phyloP scores from a whole-genome alignment of 371 early-diverging fungal species.

The Mucor saturninus region DNA sequence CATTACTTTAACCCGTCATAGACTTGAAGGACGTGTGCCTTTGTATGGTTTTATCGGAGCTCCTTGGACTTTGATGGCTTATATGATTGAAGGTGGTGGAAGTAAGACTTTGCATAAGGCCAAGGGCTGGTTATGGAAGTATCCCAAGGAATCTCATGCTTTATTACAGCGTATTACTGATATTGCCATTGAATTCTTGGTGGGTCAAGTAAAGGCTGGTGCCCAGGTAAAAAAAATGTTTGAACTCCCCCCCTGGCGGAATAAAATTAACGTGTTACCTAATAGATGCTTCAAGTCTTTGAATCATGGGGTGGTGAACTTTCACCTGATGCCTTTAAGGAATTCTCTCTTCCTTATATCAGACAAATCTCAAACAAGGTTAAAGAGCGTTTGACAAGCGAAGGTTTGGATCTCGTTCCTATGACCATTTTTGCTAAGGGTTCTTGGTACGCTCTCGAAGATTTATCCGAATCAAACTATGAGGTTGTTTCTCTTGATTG shows the following conservation, averaged over 20 bases:
- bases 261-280: neutral
- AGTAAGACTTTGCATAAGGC: conserved; percentile 90
- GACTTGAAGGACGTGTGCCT: conserved; percentile 87
- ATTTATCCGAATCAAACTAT: conserved; percentile 72
- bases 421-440: conserved; percentile 93
- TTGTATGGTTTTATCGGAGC: conserved; percentile 96
- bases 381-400: conserved; percentile 55
- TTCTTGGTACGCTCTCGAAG: conserved; percentile 84
- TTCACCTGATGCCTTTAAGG: conserved; percentile 78
- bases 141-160: conserved; percentile 81
- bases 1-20: conserved; percentile 89
- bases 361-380: conserved; percentile 79
- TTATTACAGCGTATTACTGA: conserved; percentile 85
- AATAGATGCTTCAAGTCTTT: conserved; percentile 92
- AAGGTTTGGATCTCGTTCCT: conserved; percentile 68
- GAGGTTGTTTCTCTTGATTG: conserved; percentile 92
- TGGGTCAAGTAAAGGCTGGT: conserved; percentile 96
- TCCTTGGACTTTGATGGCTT: conserved; percentile 98
- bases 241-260: neutral
- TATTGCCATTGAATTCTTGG: conserved; percentile 83
- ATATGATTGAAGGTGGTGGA: conserved; percentile 98
- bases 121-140: conserved; percentile 87
- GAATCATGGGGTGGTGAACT: conserved; percentile 97
- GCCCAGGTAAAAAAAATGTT: conserved; percentile 75
- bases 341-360: conserved; percentile 89